These are phyloP conservation scores for Glycine soja DNA, from an alignment of 306 rosid genomes.

Conservation along the genomic window DNA sequence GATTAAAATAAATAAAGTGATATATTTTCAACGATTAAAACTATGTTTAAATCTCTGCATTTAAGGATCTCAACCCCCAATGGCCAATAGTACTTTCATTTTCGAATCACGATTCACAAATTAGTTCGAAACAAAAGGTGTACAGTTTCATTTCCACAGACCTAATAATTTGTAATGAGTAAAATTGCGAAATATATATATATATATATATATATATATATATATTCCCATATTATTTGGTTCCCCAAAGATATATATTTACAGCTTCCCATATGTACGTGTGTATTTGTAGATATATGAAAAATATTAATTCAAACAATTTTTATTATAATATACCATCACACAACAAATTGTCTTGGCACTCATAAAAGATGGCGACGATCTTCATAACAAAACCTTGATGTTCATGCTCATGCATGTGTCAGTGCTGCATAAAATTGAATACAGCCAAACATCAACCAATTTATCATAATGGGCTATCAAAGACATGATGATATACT, in stretches of 20 bases:
- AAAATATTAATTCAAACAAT: constrained; percentile 9
- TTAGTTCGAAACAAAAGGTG: background rate
- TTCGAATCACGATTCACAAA: background rate
- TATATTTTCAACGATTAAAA: background rate
- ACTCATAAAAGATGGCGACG: constrained; percentile 8
- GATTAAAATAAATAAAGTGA: background rate
- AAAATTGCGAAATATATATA: background rate
- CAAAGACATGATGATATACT: constrained; percentile 23
- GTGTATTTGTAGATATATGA: background rate
- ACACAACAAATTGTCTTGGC: constrained; percentile 5
- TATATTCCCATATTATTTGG: background rate
- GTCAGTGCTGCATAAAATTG: constrained; percentile 41
- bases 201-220: background rate
- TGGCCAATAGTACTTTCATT: background rate
- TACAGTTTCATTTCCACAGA: background rate
- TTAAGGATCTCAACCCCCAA: background rate
- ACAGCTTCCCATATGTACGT: background rate
- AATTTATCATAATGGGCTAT: constrained; percentile 34
- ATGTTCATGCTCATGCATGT: constrained; percentile 44
- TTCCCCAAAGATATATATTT: background rate
- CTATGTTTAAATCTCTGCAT: background rate
- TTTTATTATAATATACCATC: background rate
- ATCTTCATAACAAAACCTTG: background rate
- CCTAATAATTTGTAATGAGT: background rate
- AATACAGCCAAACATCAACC: constrained; percentile 42